Conservation (phyloP, 2,329 filamentous ascomycete genomes). For the Rasamsonia emersonii region DNA sequence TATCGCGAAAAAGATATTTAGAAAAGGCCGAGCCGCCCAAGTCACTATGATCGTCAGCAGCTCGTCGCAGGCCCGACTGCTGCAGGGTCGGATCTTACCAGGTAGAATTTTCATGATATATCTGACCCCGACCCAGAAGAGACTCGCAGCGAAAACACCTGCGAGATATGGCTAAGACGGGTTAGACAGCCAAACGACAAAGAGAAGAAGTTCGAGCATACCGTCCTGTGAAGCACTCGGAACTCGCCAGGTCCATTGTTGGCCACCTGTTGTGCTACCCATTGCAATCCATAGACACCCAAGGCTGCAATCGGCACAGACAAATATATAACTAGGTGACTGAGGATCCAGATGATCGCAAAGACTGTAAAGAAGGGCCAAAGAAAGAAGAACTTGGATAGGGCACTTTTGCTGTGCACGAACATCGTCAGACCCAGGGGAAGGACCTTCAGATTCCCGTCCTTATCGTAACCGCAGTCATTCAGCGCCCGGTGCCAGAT, state of each 20-base stretch:
- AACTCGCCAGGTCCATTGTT: constrained; percentile 80
- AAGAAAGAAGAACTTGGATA: constrained; percentile 80
- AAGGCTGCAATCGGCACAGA: constrained; percentile 64
- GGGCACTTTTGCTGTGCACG: constrained; percentile 65
- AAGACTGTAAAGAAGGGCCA: constrained; percentile 76
- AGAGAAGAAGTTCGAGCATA: constrained; percentile 33
- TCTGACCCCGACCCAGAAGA: constrained; percentile 70
- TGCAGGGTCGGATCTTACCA: constrained; percentile 39
- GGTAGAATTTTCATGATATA: constrained; percentile 70
- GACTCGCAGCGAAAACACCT: constrained; percentile 79
- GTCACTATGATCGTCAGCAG: constrained; percentile 47
- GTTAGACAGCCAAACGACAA: constrained; percentile 12
- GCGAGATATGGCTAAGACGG: constrained; percentile 71
- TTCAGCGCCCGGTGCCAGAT: constrained; percentile 76
- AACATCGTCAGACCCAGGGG: constrained; percentile 68
- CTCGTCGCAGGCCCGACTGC: constrained; percentile 6
- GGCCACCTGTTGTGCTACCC: constrained; percentile 66
- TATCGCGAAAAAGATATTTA: constrained; percentile 66
- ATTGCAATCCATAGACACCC: constrained; percentile 61
- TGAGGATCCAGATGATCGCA: constrained; percentile 60
- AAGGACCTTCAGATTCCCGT: constrained; percentile 61
- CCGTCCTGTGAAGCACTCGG: constrained; percentile 81
- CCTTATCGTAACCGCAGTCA: constrained; percentile 74
- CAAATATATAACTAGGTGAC: constrained; percentile 63
- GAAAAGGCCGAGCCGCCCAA: constrained; percentile 56